Evolutionary conservation across 129 eudicot genomes (phyloP), one percentile per base, ranked within the genome.

Genomic region (Tagetes erecta): DNA sequence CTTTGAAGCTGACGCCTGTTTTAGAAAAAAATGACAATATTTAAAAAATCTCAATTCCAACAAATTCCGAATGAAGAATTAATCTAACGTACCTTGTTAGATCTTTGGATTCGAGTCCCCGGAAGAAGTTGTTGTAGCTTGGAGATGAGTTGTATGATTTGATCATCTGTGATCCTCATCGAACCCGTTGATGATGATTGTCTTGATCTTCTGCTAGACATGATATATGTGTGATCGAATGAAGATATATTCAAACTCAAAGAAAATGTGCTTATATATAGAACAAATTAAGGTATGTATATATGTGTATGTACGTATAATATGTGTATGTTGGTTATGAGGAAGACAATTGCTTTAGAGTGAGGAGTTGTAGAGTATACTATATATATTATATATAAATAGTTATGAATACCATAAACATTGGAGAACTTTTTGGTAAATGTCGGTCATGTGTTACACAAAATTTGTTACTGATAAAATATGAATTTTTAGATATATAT

Each of bases 191-290:
- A 72, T 3, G 91, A 78, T 51, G 83, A 72, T 53, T 89, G 95
- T 72, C 98, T 84, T 34, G 95, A 84, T 71, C 98, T 81, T 84
- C 97, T 84, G 71, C 91, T 79, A 4, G 98, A 93, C 98, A 90
- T 80, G 51, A 57, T 80, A 67, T 58, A 11, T 42, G 55, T 5
- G 39, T 52, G 64, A 77, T 20, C 27, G 27, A 20, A 20, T 20
- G 27, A 20, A 71, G 66, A 70, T 71, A 63, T 64, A 44, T 64
- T 72, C 12, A 12, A 42, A 72, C 45, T 4, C 9, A 39, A 44
- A 38, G 50, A 4, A 42, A 72, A 71, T 64, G 37, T 65, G 68
- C 53, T 52, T 79, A 79, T 67, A 67, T 72, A 79, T 64, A 79
- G 78, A 78, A 42, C 20, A 64, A 30, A 20, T 20, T 20, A 20